A percentile compares a stretch with the other conserved stretches of the same genome.
These are phyloP conservation scores for Naematelia aurantialba DNA, from an alignment of 768 basidiomycete genomes.

Conservation along the genomic window DNA sequence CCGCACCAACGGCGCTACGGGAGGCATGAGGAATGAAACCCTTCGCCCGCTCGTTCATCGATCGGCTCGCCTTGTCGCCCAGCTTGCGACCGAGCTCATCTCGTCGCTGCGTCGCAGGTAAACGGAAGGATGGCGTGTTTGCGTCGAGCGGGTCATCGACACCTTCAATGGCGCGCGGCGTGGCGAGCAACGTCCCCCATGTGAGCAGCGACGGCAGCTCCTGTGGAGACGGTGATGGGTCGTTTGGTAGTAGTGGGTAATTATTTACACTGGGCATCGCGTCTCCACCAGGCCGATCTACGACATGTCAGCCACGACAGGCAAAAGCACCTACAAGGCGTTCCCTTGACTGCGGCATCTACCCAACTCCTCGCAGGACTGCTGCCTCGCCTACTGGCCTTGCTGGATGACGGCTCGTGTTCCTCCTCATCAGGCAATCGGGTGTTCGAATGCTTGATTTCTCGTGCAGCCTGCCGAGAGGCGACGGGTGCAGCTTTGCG, in stretches of 20 bases:
- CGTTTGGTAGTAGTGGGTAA: conserved; percentile 73
- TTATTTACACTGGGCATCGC: conserved; percentile 52
- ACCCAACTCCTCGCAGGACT: conserved; percentile 89
- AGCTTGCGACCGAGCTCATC: conserved; percentile 78
- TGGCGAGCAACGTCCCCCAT: conserved; percentile 88
- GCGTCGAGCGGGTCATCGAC: conserved; percentile 53
- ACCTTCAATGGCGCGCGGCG: conserved; percentile 70
- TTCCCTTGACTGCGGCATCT: conserved; percentile 86
- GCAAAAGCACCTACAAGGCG: conserved; percentile 64
- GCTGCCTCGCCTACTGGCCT: conserved; percentile 53
- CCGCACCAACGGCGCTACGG: conserved; percentile 48
- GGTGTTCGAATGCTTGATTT: conserved; percentile 76
- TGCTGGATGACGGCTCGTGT: conserved; percentile 12
- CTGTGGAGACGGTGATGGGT: conserved; percentile 80
- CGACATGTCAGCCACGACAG: neutral
- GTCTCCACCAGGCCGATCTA: conserved; percentile 63
- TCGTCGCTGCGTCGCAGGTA: conserved; percentile 70
- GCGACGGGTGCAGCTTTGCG: conserved; percentile 5
- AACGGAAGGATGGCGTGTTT: conserved; percentile 58
- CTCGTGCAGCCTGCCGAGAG: conserved; percentile 34
- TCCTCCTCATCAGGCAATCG: conserved; percentile 63
- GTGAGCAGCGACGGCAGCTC: conserved; percentile 94
- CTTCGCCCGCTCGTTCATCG: conserved; percentile 57
- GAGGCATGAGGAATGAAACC: conserved; percentile 51
- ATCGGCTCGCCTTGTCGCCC: conserved; percentile 74